These are phyloP conservation scores for Penicillium glabrum DNA, from an alignment of 2,329 filamentous ascomycete species.

Conservation along the genomic window DNA sequence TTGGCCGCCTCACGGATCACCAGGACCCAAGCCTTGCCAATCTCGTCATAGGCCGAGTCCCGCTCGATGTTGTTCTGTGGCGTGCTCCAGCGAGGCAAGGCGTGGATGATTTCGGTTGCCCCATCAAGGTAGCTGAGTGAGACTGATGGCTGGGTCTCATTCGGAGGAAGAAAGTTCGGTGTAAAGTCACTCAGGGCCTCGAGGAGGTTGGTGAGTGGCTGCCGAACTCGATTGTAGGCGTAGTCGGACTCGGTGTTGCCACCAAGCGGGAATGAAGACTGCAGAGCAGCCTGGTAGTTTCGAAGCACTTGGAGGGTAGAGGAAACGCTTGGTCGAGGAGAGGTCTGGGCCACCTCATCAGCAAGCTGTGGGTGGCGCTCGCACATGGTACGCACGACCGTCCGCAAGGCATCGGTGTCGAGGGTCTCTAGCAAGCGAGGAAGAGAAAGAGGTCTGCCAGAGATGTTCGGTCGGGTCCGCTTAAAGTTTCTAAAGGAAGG, in stretches of 20 bases:
- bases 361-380: conserved; percentile 83
- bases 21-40: conserved; percentile 87
- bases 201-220: conserved; percentile 74
- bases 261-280: conserved; percentile 78
- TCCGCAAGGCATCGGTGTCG: conserved; percentile 78
- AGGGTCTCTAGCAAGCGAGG: conserved; percentile 90
- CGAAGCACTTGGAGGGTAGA: conserved; percentile 77
- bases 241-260: conserved; percentile 86
- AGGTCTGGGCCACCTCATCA: conserved; percentile 77
- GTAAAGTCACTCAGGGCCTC: conserved; percentile 93
- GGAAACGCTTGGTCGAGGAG: conserved; percentile 81
- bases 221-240: conserved; percentile 87
- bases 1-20: conserved; percentile 91
- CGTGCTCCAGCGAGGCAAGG: conserved; percentile 86
- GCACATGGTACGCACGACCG: conserved; percentile 86
- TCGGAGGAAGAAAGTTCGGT: conserved; percentile 89
- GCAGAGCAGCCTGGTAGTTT: conserved; percentile 77
- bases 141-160: conserved; percentile 77
- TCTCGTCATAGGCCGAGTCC: conserved; percentile 93
- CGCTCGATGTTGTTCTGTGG: conserved; percentile 89
- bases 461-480: conserved; percentile 66
- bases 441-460: conserved; percentile 64
- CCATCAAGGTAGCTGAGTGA: conserved; percentile 87
- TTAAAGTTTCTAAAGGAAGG: conserved; percentile 67
- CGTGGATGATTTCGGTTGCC: conserved; percentile 85